Conservation (phyloP, 768 basidiomycete species). For the Phylloporus sp. region DNA sequence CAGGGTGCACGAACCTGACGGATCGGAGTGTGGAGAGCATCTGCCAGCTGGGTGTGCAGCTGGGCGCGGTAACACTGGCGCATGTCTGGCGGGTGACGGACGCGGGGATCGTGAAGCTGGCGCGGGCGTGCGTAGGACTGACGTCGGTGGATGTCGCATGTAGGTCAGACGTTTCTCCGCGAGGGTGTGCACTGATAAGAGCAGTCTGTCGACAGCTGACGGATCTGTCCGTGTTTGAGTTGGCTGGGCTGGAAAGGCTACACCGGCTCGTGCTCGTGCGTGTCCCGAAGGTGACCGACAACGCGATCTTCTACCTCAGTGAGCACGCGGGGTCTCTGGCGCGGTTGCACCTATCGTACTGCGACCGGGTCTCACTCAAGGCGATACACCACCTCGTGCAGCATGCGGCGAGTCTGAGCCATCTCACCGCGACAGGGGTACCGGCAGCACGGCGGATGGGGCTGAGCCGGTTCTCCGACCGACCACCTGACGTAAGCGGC, state of each 20-base stretch:
- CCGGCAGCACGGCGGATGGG: conserved; percentile 68
- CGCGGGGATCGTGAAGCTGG: conserved; percentile 60
- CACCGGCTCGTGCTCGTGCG: conserved; percentile 78
- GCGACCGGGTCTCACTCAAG: conserved; percentile 72
- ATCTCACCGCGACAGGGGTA: conserved; percentile 79
- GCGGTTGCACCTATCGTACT: conserved; percentile 83
- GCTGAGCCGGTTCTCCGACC: conserved; percentile 72
- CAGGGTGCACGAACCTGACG: conserved; percentile 74
- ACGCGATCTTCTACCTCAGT: conserved; percentile 72
- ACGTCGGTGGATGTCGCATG: conserved; percentile 85
- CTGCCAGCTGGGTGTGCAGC: conserved; percentile 63
- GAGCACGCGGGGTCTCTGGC: conserved; percentile 69
- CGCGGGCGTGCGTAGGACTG: conserved; percentile 66
- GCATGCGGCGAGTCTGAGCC: conserved; percentile 55
- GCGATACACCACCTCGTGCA: conserved; percentile 70
- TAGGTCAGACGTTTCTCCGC: conserved; percentile 37
- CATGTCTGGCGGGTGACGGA: conserved; percentile 84
- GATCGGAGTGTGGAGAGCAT: conserved; percentile 68
- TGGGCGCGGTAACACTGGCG: conserved; percentile 78
- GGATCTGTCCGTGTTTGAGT: conserved; percentile 79
- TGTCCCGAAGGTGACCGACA: conserved; percentile 79
- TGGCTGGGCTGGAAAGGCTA: conserved; percentile 65
- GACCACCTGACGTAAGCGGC: conserved; percentile 54
- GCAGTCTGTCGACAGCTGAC: conserved; percentile 79
- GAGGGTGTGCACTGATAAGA: conserved; percentile 13